Base-by-base conservation (phyloP, 208 protist genomes). In the Phytomonas sp. region DNA sequence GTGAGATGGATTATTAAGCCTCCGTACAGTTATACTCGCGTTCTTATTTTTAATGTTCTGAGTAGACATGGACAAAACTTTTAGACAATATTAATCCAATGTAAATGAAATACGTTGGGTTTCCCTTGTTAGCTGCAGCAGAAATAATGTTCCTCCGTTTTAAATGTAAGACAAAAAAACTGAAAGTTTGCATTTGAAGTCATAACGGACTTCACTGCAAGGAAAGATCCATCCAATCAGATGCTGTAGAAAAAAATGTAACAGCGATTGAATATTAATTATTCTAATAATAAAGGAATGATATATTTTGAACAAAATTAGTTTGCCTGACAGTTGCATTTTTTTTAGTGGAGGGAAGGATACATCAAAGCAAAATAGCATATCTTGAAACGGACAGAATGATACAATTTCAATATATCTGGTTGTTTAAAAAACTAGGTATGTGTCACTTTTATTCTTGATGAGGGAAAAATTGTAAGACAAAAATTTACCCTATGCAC, bases 311-410 rank as follows among this genome's bases (percentile, higher is more conserved):
- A 34, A 7, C 1, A 34, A 34, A 34, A 34, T 7, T 7, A 34
- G 33, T 34, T 34, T 6, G 33, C 6, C 6, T 34, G 33, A 7
- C 33, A 6, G 33, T 34, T 34, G 33, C 1, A 34, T 34, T 34
- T 34, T 34, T 34, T 34, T 34, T 34, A 34, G 33, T 7, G 33
- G 33, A 34, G 33, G 33, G 7, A 60, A 34, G 20, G 8, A 20
- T 61, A 31, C 11, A 46, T 29, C 56, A 61, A 66, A 66, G 31
- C 28, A 67, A 60, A 67, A 61, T 4, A 64, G 6, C 6, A 56
- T 70, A 46, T 46, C 66, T 61, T 56, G 17, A 32, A 66, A 60
- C 7, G 36, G 37, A 0, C 43, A 70, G 4, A 60, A 33, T 43
- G 6, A 70, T 32, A 40, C 11, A 46, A 1, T 17, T 20, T 46